Conservation (phyloP, 352 stramenopile species). For the Phytophthora vignae region DNA sequence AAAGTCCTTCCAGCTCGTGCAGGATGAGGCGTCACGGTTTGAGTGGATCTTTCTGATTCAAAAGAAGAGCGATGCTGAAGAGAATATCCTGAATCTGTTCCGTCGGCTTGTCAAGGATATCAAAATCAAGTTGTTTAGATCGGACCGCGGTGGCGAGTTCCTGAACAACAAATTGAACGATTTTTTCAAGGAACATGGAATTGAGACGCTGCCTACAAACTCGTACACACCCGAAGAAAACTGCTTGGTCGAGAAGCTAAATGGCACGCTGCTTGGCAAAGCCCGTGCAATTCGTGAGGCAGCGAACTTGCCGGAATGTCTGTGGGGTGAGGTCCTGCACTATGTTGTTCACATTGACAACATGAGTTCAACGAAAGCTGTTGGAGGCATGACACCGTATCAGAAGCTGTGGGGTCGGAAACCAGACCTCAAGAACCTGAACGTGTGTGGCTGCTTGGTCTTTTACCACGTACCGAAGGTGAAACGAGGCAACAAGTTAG, state of each 20-base stretch:
- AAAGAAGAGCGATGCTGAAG: not conserved
- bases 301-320: not conserved
- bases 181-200: too few species aligned
- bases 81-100: too few species aligned
- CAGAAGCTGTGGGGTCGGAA: slow-evolving; percentile 1
- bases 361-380: slow-evolving; percentile 11
- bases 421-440: slow-evolving; percentile 12
- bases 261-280: too few species aligned
- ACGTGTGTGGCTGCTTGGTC: slow-evolving; percentile 14
- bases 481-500: slow-evolving; percentile 3
- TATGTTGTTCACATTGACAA: slow-evolving; percentile 19
- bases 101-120: too few species aligned
- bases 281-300: not conserved
- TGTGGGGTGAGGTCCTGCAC: slow-evolving; percentile 8
- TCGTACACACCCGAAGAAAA: too few species aligned
- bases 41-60: slow-evolving; percentile 11
- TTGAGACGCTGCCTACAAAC: too few species aligned
- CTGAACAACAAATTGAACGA: too few species aligned
- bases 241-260: too few species aligned
- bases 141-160: too few species aligned
- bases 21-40: slow-evolving; percentile 15
- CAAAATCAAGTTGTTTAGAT: too few species aligned
- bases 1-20: slow-evolving; percentile 14
- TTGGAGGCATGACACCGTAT: slow-evolving; percentile 1
- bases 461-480: slow-evolving; percentile 6